Conservation (phyloP, 768 basidiomycete genomes). For the Agaricus blazei region DNA sequence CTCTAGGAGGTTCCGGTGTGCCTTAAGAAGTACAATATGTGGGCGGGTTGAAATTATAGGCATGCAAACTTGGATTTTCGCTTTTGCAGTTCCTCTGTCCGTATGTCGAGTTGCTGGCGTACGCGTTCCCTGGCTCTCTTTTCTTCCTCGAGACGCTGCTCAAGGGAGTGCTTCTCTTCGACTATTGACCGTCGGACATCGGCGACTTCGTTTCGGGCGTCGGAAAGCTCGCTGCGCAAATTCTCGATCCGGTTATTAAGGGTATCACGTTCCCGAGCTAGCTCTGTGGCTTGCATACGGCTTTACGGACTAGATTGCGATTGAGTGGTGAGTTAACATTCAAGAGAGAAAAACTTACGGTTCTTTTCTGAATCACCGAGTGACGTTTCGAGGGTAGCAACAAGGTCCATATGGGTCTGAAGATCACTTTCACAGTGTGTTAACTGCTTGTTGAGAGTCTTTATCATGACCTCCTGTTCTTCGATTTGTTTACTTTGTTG, state of each 20-base stretch:
- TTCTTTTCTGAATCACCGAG: conserved; percentile 92
- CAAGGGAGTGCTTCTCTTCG: conserved; percentile 85
- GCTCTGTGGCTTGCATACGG: conserved; percentile 91
- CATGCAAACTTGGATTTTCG: conserved; percentile 93
- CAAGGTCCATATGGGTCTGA: conserved; percentile 88
- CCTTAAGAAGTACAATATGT: conserved; percentile 4
- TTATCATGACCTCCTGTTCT: conserved; percentile 89
- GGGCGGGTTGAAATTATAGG: conserved; percentile 43
- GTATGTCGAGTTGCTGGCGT: conserved; percentile 78
- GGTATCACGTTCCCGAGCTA: conserved; percentile 81
- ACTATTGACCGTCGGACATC: conserved; percentile 74
- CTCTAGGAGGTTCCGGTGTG: conserved; percentile 12
- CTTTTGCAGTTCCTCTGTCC: conserved; percentile 80
- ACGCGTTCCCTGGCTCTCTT: conserved; percentile 85
- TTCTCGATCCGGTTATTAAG: conserved; percentile 59
- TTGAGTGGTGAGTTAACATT: conserved; percentile 3
- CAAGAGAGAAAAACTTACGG: conserved; percentile 44
- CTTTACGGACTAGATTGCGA: conserved; percentile 68
- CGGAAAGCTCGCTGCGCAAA: conserved; percentile 68
- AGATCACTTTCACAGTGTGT: conserved; percentile 91
- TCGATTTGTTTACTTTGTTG: conserved; percentile 72
- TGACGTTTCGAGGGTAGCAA: conserved; percentile 77
- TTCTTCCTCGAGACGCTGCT: conserved; percentile 81
- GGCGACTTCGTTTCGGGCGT: conserved; percentile 76
- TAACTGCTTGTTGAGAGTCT: conserved; percentile 89